Conservation (phyloP, 306 rosid genomes). For the Acacia acuminata region DNA sequence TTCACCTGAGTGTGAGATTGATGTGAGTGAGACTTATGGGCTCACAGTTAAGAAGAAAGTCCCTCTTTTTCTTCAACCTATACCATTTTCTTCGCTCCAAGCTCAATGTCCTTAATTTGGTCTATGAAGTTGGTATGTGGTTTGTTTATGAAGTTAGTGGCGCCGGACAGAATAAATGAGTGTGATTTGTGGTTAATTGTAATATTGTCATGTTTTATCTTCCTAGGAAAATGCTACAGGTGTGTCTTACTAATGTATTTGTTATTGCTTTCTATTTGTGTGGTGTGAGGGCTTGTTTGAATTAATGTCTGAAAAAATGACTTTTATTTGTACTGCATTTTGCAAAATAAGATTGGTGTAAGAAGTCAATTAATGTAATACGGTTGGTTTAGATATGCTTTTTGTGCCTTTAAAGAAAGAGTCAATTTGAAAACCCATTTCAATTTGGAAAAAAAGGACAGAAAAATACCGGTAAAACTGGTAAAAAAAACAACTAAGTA, state of each 20-base stretch:
- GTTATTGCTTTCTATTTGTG: not conserved
- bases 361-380: too few relatives aligned
- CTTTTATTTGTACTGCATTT: not conserved
- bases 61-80: constrained; percentile 31
- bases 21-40: constrained; percentile 3
- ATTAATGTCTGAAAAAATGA: too few relatives aligned
- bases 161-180: not conserved
- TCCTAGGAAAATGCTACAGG: not conserved
- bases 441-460: too few relatives aligned
- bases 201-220: not conserved
- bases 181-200: not conserved
- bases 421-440: too few relatives aligned
- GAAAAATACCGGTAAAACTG: too few relatives aligned
- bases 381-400: too few relatives aligned
- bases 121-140: not conserved
- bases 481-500: too few relatives aligned
- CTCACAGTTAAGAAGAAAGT: constrained; percentile 24
- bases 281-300: not conserved
- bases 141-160: not conserved
- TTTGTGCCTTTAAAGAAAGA: too few relatives aligned
- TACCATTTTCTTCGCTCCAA: not conserved
- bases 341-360: not conserved
- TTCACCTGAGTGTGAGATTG: not conserved
- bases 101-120: not conserved
- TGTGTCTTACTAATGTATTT: not conserved